Conservation (phyloP, 176 grass and related monocot genomes). For the Oryza rufipogon region DNA sequence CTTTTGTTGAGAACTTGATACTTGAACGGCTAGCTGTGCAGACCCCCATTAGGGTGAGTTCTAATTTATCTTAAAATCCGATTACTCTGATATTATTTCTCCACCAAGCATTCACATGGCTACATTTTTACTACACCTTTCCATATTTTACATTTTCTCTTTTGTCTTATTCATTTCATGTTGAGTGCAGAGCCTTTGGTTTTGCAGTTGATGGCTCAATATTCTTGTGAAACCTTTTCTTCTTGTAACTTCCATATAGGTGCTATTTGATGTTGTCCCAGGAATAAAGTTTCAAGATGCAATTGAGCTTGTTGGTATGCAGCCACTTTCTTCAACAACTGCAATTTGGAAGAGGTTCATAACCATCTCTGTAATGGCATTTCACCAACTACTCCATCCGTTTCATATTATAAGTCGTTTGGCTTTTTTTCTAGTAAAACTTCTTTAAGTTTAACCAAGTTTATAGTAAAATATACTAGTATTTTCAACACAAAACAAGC, state of each 20-base stretch:
- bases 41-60: slow-evolving; percentile 83
- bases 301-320: slow-evolving; percentile 81
- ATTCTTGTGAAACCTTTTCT: slow-evolving; percentile 1
- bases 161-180: not conserved
- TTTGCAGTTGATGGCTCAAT: slow-evolving; percentile 6
- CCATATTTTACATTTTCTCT: slow-evolving; percentile 13
- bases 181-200: slow-evolving; percentile 2
- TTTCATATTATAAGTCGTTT: no score
- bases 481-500: no score
- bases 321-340: slow-evolving; percentile 75
- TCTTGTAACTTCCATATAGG: slow-evolving; percentile 46
- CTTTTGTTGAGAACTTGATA: slow-evolving; percentile 98
- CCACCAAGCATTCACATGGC: slow-evolving; percentile 15
- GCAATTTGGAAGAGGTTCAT: slow-evolving; percentile 79
- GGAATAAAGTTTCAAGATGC: slow-evolving; percentile 88
- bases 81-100: slow-evolving; percentile 32
- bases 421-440: no score
- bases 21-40: slow-evolving; percentile 87
- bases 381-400: slow-evolving; percentile 2
- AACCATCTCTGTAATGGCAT: slow-evolving; percentile 30
- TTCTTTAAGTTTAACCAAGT: no score
- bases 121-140: slow-evolving; percentile 34
- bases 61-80: slow-evolving; percentile 4
- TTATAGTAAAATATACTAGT: no score
- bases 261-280: slow-evolving; percentile 87